Base-by-base conservation (phyloP, 352 stramenopile genomes). In the Globisporangium yorkense region DNA sequence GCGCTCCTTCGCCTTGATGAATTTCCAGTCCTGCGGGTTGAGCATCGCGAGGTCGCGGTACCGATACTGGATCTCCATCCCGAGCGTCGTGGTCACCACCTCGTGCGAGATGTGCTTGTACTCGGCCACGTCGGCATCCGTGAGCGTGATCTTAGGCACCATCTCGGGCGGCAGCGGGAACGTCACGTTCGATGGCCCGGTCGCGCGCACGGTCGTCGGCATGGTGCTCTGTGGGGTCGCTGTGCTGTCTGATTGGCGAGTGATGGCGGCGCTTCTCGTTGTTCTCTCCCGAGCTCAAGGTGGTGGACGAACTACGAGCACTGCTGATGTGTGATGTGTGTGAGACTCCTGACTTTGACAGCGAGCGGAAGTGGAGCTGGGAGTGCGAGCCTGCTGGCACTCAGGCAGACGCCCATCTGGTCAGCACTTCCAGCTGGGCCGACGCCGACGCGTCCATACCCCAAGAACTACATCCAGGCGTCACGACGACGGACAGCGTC, bases 71-170 rank as follows among this genome's bases (percentile, higher is more conserved):
- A 68, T 75, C 62, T 83, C 75, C 21, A 75, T 72, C 24, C 68
- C 68, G 9, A 85, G 61, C 3, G 75, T 82, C 60, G 70, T 65
- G 4, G 63, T 58, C 3, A 85, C 58, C 39, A 81, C 73, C 27
- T 71, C 70, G 55, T 67, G 68, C 0, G 66, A 67, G 18, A 75
- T 58, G 29, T 59, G 50, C 24, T 35, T 50, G 57, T 76, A 81
- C 2, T 61, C 55, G 21, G 63, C 57, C 1, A 70, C 66, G 35
- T 86, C 66, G 3, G 60, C 61, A 3, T 72, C 57, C 10, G 60
- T 61, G 29, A 85, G 57, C n/a, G 60, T 35, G n/a, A 80, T 52
- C 12, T 50, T 57, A 13, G 67, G 63, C 8, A 71, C 46, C 27
- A 58, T 54, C 18, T 56, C 41, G 1, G 62, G 59, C 2, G 54